Conservation (phyloP, 495 filamentous ascomycete genomes). For the Aspergillus ellipticus region DNA sequence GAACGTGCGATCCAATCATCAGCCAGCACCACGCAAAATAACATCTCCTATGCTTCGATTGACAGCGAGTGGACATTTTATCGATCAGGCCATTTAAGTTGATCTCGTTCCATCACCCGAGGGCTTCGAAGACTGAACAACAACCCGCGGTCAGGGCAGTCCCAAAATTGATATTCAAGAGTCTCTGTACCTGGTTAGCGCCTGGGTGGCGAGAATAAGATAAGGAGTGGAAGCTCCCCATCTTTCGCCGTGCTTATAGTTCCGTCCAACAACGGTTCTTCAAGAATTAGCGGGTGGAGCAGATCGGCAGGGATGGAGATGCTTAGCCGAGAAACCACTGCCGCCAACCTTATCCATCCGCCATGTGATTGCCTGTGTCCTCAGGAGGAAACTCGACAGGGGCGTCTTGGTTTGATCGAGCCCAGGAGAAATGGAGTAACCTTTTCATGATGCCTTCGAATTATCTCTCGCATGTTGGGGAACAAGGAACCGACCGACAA, state of each 20-base stretch:
- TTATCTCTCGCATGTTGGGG: neutral
- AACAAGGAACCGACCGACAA: neutral
- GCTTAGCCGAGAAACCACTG: slow-evolving; percentile 7
- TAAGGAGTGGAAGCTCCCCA: neutral
- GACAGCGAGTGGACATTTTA: no score
- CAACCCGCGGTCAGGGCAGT: neutral
- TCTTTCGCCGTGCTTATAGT: slow-evolving; percentile 2
- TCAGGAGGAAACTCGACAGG: no score
- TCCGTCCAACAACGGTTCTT: neutral
- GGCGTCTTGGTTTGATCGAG: no score
- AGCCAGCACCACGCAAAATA: no score
- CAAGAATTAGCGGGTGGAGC: slow-evolving; percentile 9
- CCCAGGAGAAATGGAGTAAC: no score
- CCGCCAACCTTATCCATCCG: neutral
- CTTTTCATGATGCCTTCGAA: no score
- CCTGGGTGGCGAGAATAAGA: neutral
- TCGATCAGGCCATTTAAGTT: no score
- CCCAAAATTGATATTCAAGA: neutral
- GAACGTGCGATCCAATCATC: no score
- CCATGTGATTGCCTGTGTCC: neutral
- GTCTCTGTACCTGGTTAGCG: neutral
- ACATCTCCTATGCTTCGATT: no score
- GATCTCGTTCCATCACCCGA: no score
- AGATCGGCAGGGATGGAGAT: slow-evolving; percentile 15
- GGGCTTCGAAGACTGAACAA: no score